Evolutionary conservation across 1,139 yeast species (phyloP).

Genomic region (Candida mesenterica): DNA sequence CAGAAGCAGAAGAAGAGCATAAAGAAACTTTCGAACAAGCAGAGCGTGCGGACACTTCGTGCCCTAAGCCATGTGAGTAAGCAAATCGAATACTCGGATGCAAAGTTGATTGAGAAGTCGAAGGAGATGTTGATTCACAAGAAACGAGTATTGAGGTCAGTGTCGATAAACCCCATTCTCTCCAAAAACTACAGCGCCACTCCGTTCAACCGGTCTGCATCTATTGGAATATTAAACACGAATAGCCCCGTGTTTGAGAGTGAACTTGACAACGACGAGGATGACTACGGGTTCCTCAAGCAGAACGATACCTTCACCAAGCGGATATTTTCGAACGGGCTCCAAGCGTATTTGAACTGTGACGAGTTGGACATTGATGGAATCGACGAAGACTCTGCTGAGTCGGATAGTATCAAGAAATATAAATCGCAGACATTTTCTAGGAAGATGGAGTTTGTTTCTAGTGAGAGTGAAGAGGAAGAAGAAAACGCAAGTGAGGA

Average conservation of each 20-base stretch:
- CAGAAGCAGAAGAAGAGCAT: slow-evolving; percentile 50
- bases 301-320: slow-evolving; percentile 29
- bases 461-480: slow-evolving; percentile 14
- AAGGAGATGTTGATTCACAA: slow-evolving; percentile 42
- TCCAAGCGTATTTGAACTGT: slow-evolving; percentile 25
- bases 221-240: slow-evolving; percentile 9
- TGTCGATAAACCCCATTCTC: slow-evolving; percentile 42
- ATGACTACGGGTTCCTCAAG: slow-evolving; percentile 38
- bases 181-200: slow-evolving; percentile 26
- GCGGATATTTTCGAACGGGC: slow-evolving; percentile 32
- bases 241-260: not conserved
- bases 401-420: slow-evolving; percentile 25
- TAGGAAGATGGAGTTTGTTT: slow-evolving; percentile 9
- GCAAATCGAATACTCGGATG: slow-evolving; percentile 53
- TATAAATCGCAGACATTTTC: slow-evolving; percentile 37
- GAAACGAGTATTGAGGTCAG: slow-evolving; percentile 45
- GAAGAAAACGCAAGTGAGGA: slow-evolving; percentile 19
- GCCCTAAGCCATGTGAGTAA: slow-evolving; percentile 17
- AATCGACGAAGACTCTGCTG: slow-evolving; percentile 12
- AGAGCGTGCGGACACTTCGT: slow-evolving; percentile 22
- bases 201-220: slow-evolving; percentile 4
- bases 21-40: slow-evolving; percentile 40
- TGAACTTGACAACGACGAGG: slow-evolving; percentile 21
- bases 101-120: slow-evolving; percentile 47
- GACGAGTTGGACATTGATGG: slow-evolving; percentile 21